phyloP scores from a whole-genome alignment of 176 grass and related monocot genomes.

The Musa schizocarpa region DNA sequence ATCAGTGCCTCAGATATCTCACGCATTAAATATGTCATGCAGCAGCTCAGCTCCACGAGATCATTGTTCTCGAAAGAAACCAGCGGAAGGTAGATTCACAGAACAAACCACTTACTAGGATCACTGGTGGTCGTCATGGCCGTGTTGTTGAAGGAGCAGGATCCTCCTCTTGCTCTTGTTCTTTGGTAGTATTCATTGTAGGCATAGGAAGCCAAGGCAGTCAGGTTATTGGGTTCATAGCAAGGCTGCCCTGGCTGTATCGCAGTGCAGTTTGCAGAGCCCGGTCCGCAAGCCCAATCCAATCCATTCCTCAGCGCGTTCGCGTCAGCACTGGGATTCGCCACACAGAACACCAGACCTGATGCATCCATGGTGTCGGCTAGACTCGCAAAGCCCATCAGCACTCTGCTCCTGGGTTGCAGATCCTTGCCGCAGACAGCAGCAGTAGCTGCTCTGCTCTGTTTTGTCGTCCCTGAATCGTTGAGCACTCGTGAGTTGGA shows the following conservation, averaged over 20 bases:
- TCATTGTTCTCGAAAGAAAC: too few relatives aligned
- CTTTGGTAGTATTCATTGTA: conserved; percentile 88
- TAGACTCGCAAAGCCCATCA: neutral
- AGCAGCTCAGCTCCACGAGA: too few relatives aligned
- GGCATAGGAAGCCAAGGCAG: conserved; percentile 72
- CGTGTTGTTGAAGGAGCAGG: conserved; percentile 73
- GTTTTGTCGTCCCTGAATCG: neutral
- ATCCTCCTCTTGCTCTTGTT: conserved; percentile 34
- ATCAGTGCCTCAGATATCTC: too few relatives aligned
- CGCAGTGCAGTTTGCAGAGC: conserved; percentile 49
- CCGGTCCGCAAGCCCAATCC: conserved; percentile 64
- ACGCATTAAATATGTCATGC: too few relatives aligned
- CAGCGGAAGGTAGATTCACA: too few relatives aligned
- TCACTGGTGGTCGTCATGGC: conserved; percentile 39
- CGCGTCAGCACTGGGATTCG: conserved; percentile 47
- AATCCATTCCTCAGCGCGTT: conserved; percentile 44
- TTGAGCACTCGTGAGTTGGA: conserved; percentile 10
- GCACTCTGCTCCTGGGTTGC: neutral
- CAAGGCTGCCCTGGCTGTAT: conserved; percentile 58
- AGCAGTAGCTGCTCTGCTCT: conserved; percentile 1
- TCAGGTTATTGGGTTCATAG: conserved; percentile 57
- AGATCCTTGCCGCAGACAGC: neutral
- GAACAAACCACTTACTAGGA: conserved; percentile 47
- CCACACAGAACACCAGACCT: conserved; percentile 59
- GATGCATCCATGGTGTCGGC: conserved; percentile 19